Evolutionary conservation across 345 rosid genomes (phyloP).

Genomic region (Salix viminalis): DNA sequence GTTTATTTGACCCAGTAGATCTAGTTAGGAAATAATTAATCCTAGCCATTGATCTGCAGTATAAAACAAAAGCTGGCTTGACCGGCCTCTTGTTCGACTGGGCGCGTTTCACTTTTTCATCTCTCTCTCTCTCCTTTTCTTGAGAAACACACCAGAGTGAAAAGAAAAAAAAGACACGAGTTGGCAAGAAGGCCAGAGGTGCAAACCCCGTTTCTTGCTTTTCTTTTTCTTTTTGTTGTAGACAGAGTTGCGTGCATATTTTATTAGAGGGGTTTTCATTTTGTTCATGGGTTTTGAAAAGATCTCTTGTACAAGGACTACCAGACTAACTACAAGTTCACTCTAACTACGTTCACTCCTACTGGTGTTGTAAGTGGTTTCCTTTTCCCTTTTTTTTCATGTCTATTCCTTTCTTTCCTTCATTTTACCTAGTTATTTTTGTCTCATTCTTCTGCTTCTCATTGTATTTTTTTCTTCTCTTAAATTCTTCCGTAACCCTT

Average conservation of each 20-base stretch:
- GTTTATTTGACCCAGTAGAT: too few species aligned
- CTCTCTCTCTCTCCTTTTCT: too few species aligned
- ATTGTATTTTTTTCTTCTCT: background rate
- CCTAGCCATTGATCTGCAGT: too few species aligned
- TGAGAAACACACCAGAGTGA: too few species aligned
- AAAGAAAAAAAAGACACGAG: too few species aligned
- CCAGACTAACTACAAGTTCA: slow-evolving; percentile 85
- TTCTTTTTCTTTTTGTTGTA: background rate
- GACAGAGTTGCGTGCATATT: background rate
- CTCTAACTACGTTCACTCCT: slow-evolving; percentile 69
- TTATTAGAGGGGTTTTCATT: background rate
- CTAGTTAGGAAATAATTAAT: too few species aligned
- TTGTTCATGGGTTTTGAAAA: slow-evolving; percentile 18
- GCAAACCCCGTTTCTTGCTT: background rate
- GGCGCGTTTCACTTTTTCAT: too few species aligned
- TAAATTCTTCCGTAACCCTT: background rate
- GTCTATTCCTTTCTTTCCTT: too few species aligned
- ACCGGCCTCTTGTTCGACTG: too few species aligned
- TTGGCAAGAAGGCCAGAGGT: slow-evolving; percentile 37
- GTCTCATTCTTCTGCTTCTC: background rate
- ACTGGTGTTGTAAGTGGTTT: slow-evolving; percentile 70
- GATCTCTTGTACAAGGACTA: slow-evolving; percentile 92
- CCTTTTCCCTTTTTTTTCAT: background rate
- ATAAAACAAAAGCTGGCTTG: too few species aligned
- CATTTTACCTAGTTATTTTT: background rate